Percentiles rank a stretch among this genome's conserved stretches.
phyloP scores from a whole-genome alignment of 2,329 filamentous ascomycete species.

The Xylaria sp. region DNA sequence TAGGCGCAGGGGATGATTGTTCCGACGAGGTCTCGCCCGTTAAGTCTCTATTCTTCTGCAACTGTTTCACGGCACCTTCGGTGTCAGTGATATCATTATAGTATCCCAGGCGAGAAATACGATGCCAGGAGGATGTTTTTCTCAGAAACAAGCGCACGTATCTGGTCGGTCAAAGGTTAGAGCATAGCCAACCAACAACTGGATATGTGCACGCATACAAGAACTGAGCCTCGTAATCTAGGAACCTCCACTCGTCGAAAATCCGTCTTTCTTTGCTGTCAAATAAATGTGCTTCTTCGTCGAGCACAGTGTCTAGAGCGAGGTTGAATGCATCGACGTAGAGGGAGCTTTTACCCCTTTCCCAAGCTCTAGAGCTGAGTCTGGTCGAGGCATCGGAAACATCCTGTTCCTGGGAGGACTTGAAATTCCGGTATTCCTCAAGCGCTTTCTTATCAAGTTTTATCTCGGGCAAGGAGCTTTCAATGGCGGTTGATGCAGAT shows the following conservation, averaged over 20 bases:
- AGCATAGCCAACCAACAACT: slow-evolving; percentile 12
- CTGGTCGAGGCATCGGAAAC: slow-evolving; percentile 57
- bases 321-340: slow-evolving; percentile 98
- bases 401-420: slow-evolving; percentile 58
- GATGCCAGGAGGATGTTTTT: slow-evolving; percentile 91
- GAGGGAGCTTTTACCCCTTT: slow-evolving; percentile 81
- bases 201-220: slow-evolving; percentile 62
- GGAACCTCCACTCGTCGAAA: slow-evolving; percentile 74
- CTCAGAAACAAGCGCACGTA: slow-evolving; percentile 92
- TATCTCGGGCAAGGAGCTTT: slow-evolving; percentile 72
- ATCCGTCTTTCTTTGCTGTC: slow-evolving; percentile 77
- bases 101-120: slow-evolving; percentile 77
- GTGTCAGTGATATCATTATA: slow-evolving; percentile 82
- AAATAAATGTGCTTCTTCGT: slow-evolving; percentile 89
- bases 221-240: slow-evolving; percentile 89
- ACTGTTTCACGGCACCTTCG: slow-evolving; percentile 64
- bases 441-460: slow-evolving; percentile 74
- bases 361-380: slow-evolving; percentile 63
- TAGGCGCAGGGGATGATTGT: slow-evolving; percentile 26
- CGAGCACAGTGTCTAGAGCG: slow-evolving; percentile 84
- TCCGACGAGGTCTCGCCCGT: slow-evolving; percentile 46
- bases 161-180: slow-evolving; percentile 53
- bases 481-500: slow-evolving; percentile 65
- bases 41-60: slow-evolving; percentile 66
- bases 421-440: slow-evolving; percentile 76